A percentile compares a stretch with the other conserved stretches of the same genome.
Conservation (phyloP, 805 yeast species). For the Hanseniaspora occidentalis region DNA sequence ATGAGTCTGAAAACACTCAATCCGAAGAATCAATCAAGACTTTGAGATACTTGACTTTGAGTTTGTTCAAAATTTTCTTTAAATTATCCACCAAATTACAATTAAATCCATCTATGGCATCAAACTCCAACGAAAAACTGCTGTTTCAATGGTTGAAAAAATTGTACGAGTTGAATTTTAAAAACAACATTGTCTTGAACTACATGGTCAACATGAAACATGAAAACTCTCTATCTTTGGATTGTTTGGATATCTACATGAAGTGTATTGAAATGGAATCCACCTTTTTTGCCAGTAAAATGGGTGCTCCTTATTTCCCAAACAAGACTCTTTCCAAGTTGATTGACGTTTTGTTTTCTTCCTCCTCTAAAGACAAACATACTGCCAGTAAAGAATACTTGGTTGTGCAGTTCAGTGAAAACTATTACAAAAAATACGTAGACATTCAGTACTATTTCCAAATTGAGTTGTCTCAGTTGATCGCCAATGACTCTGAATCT, state of each 20-base stretch:
- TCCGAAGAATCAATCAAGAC: constrained; percentile 14
- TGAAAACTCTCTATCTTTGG: constrained; percentile 37
- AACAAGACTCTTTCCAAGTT: constrained; percentile 34
- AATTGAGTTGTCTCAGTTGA: constrained; percentile 29
- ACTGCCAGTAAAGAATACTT: constrained; percentile 35
- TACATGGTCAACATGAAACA: constrained; percentile 29
- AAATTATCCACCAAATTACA: constrained; percentile 23
- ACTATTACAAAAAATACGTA: constrained; percentile 45
- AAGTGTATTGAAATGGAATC: constrained; percentile 48
- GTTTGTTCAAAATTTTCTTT: constrained; percentile 21
- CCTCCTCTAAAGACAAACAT: constrained; percentile 24
- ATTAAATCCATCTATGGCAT: constrained; percentile 12
- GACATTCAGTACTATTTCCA: constrained; percentile 73
- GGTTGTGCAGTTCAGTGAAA: constrained; percentile 42
- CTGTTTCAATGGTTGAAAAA: constrained; percentile 54
- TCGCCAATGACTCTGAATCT: constrained; percentile 13
- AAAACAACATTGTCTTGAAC: constrained; percentile 27
- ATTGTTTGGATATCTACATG: constrained; percentile 42
- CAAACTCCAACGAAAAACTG: constrained; percentile 33
- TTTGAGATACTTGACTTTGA: constrained; percentile 19
- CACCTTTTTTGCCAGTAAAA: constrained; percentile 34
- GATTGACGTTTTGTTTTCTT: constrained; percentile 25
- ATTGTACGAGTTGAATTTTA: constrained; percentile 39
- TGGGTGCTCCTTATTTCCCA: constrained; percentile 52
- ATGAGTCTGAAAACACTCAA: constrained; percentile 7